A percentile compares a stretch with the other conserved stretches of the same genome.
phyloP scores from a whole-genome alignment of 345 rosid genomes.

The Hibiscus tridactylites region DNA sequence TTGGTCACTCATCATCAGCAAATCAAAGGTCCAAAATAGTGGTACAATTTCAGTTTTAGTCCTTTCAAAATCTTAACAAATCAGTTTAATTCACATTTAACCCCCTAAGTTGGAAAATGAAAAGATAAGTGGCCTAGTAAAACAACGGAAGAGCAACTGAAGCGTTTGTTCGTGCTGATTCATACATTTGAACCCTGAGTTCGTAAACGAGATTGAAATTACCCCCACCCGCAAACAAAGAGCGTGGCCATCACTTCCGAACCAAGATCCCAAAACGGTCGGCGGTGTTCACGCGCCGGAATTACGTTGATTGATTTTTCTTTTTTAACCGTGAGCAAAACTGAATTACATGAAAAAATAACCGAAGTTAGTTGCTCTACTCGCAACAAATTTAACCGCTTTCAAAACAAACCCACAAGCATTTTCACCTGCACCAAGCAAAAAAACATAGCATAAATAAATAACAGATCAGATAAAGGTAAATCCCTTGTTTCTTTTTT shows the following conservation, averaged over 20 bases:
- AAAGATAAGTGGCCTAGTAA: not conserved
- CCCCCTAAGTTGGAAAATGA: not conserved
- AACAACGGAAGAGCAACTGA: slow-evolving; percentile 27
- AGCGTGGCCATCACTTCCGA: not conserved
- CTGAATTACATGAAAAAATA: slow-evolving; percentile 12
- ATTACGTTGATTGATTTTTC: not conserved
- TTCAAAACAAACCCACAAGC: slow-evolving; percentile 22
- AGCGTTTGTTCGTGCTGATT: slow-evolving; percentile 25
- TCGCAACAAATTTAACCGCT: slow-evolving; percentile 32
- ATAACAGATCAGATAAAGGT: not conserved
- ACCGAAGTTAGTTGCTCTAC: slow-evolving; percentile 37
- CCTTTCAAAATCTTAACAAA: too few species aligned
- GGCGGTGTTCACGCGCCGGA: slow-evolving; percentile 10
- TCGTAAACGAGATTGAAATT: slow-evolving; percentile 12
- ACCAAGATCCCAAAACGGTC: not conserved
- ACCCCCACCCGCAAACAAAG: not conserved
- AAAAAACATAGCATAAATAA: not conserved
- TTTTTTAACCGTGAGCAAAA: not conserved
- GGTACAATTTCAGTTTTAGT: too few species aligned
- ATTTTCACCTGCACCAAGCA: slow-evolving; percentile 5
- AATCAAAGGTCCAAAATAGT: too few species aligned
- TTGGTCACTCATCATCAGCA: too few species aligned
- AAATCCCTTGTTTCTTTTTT: not conserved
- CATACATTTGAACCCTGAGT: slow-evolving; percentile 28
- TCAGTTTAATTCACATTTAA: too few species aligned